Base-by-base conservation (phyloP, 352 stramenopile species). In the Phytophthora ramorum region DNA sequence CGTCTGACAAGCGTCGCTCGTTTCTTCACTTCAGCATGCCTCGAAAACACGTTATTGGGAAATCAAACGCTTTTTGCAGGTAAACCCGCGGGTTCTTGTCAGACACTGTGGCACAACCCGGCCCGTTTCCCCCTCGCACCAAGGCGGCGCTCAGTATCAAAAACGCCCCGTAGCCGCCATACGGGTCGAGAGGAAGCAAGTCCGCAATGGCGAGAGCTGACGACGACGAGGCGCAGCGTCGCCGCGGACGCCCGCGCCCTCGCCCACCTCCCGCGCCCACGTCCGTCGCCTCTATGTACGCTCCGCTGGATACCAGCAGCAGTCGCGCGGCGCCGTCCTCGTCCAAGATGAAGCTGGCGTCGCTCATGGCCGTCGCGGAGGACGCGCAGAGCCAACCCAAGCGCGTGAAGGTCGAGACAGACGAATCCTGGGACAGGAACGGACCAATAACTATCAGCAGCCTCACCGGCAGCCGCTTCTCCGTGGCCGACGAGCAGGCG, bases 301-400 rank as follows among this genome's bases (percentile, higher is more conserved):
- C 57, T 16, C 47, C 66, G 32, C 41, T 59, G 41, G 50, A 66
- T 8, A 14, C 58, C 50, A 16, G 28, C 52, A 51, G 43, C 43
- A 34, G 38, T 40, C 52, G 34, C 50, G 26, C 17, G 14, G 56
- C 35, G 8, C 34, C 46, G 46, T 63, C 48, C 19, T 66, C 65
- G 14, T 66, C 69, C 45, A 76, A 81, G 59, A 83, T 81, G 61
- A 78, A 82, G 66, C 79, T 81, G 79, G 75, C 75, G 59, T 78
- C 79, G 63, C 75, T 84, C 32, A 75, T 83, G 57, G 73, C 65
- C 16, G 69, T 65, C 26, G 64, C 58, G n/a, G 72, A 83, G 50
- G 58, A 67, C 7, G 41, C 30, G 48, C 32, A 60, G 9, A 71
- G 61, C 50, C 84, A 89, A 53, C 71, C 60, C 66, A 91, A 89